Evolutionary conservation across 140 eudicot species (phyloP).

Genomic region (Anethum foeniculum): DNA sequence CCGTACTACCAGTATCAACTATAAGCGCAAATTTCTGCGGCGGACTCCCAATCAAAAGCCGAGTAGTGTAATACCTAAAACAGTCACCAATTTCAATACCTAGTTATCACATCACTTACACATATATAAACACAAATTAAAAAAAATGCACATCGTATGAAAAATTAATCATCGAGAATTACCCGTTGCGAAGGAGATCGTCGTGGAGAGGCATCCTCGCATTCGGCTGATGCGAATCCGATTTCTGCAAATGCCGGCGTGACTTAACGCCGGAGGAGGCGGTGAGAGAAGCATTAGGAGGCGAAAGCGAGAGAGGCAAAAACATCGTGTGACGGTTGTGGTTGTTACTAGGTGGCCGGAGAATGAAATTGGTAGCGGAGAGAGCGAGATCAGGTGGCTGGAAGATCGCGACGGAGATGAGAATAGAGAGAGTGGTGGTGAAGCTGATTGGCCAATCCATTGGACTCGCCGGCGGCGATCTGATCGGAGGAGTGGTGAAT

Average conservation of each 20-base stretch:
- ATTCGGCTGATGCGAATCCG: conserved; percentile 32
- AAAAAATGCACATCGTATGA: too few species aligned
- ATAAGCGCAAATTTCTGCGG: conserved; percentile 86
- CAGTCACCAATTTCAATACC: conserved; percentile 7
- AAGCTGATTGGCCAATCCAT: conserved; percentile 1
- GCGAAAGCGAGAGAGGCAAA: conserved; percentile 40
- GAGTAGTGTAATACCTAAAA: conserved; percentile 78
- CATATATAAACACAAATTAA: too few species aligned
- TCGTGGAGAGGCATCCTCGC: conserved; percentile 93
- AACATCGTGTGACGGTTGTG: conserved; percentile 46
- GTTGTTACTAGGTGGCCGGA: conserved; percentile 31
- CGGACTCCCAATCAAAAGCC: conserved; percentile 82
- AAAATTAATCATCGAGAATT: not conserved
- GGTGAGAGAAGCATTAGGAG: conserved; percentile 26
- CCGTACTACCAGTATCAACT: conserved; percentile 95
- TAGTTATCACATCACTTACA: too few species aligned
- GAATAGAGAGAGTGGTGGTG: conserved; percentile 9
- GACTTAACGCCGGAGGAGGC: conserved; percentile 15
- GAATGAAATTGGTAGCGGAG: conserved; percentile 24
- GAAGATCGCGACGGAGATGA: not conserved
- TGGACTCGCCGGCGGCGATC: not conserved
- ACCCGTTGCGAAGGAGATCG: conserved; percentile 87
- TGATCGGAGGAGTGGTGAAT: not conserved
- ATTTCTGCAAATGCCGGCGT: conserved; percentile 55
- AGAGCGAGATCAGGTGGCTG: not conserved